Conservation (phyloP, 2,329 filamentous ascomycete species). For the Cercospora sojina region DNA sequence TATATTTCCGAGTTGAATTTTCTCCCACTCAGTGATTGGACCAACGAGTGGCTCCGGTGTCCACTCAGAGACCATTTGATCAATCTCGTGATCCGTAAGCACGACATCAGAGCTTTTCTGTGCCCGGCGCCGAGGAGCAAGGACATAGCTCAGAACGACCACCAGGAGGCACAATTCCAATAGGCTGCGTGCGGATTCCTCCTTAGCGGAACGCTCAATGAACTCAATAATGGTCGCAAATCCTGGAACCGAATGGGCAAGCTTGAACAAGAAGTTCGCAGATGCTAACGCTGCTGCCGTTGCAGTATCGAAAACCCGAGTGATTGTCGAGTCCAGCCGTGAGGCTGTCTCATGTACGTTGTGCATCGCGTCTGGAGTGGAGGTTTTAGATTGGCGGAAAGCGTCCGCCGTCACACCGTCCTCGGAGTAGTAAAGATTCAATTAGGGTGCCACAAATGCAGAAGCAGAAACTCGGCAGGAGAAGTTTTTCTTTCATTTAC, state of each 20-base stretch:
- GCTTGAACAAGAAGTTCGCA: too few species aligned
- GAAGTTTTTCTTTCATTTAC: too few species aligned
- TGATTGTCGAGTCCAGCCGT: too few species aligned
- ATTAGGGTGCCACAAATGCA: too few species aligned
- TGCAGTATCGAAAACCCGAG: too few species aligned
- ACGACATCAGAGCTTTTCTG: slow-evolving; percentile 77
- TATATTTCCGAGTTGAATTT: slow-evolving; percentile 71
- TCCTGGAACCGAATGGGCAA: slow-evolving; percentile 74
- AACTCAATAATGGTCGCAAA: slow-evolving; percentile 93
- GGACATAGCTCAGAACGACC: slow-evolving; percentile 45
- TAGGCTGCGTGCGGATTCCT: slow-evolving; percentile 88
- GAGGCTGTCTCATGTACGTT: too few species aligned
- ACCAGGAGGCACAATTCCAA: slow-evolving; percentile 64
- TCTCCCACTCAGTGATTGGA: slow-evolving; percentile 63
- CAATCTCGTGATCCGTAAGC: slow-evolving; percentile 91
- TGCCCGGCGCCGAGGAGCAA: slow-evolving; percentile 92
- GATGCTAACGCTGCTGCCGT: too few species aligned
- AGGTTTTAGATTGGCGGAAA: too few species aligned
- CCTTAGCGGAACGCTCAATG: slow-evolving; percentile 93
- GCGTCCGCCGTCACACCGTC: too few species aligned
- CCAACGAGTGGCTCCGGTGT: slow-evolving; percentile 86
- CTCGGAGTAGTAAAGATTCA: too few species aligned
- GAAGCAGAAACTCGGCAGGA: too few species aligned
- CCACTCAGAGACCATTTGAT: slow-evolving; percentile 96
- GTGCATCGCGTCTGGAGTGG: too few species aligned